A percentile compares a stretch with the other conserved stretches of the same genome.
phyloP scores from a whole-genome alignment of 139 green algal genomes.

The Mesostigma viride region DNA sequence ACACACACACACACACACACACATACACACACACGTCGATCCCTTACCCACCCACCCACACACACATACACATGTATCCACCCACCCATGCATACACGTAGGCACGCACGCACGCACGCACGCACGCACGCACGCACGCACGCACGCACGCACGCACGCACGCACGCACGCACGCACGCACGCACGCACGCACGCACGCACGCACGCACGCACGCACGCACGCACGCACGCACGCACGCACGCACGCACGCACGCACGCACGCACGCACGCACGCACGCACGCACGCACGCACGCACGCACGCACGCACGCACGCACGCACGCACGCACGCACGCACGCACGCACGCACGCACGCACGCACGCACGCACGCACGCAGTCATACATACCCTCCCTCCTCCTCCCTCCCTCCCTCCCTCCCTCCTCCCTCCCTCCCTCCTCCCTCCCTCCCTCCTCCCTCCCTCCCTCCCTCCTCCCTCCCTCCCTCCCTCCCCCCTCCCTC shows the following conservation, averaged over 20 bases:
- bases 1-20: no score
- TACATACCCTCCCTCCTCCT: no score
- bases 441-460: no score
- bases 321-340: slow-evolving; percentile 2
- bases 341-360: neutral
- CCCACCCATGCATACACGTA: no score
- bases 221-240: neutral
- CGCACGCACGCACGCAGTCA: no score
- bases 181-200: slow-evolving; percentile 1
- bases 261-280: slow-evolving; percentile 1
- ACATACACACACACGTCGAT: no score
- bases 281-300: neutral
- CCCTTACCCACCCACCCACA: no score
- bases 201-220: slow-evolving; percentile 1
- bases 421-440: no score
- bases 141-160: slow-evolving; percentile 2
- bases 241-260: neutral
- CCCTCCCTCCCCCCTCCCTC: no score
- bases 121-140: slow-evolving; percentile 1
- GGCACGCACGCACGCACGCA: no score
- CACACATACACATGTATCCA: no score
- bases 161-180: neutral
- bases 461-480: no score
- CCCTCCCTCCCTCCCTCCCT: neutral
- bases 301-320: slow-evolving; percentile 3